Conservation (phyloP, 2,329 filamentous ascomycete genomes). For the Boeremia exigua region DNA sequence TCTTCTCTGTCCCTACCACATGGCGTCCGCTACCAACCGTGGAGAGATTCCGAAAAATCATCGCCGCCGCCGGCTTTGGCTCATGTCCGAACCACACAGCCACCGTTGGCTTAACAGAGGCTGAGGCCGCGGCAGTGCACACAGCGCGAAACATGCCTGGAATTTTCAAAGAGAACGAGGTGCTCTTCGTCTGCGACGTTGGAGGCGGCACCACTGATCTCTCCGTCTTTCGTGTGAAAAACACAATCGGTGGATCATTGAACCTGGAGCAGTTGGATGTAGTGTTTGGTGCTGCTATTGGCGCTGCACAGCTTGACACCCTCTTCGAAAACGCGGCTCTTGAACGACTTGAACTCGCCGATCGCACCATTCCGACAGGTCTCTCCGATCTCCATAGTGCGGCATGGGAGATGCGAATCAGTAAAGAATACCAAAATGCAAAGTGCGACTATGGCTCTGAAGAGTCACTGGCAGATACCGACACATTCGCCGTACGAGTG, state of each 20-base stretch:
- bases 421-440: constrained; percentile 45
- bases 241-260: constrained; percentile 10
- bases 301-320: constrained; percentile 32
- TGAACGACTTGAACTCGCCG: constrained; percentile 29
- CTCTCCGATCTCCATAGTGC: constrained; percentile 14
- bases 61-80: constrained; percentile 59
- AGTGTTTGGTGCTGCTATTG: constrained; percentile 48
- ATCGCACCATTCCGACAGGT: constrained; percentile 22
- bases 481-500: constrained; percentile 38
- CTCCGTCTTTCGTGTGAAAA: constrained; percentile 45
- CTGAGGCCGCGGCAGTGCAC: constrained; percentile 61
- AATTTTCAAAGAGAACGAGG: constrained; percentile 42
- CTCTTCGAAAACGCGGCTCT: constrained; percentile 34
- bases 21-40: constrained; percentile 60
- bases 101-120: constrained; percentile 58
- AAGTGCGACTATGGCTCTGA: constrained; percentile 42
- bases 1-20: constrained; percentile 65
- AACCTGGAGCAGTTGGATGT: constrained; percentile 46
- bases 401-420: constrained; percentile 45
- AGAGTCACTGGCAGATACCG: constrained; percentile 34
- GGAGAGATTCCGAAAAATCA: constrained; percentile 58
- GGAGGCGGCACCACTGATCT: constrained; percentile 58
- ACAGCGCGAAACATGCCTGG: constrained; percentile 38
- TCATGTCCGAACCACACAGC: constrained; percentile 46
- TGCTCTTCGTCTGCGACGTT: constrained; percentile 58